Evolutionary conservation across 495 filamentous ascomycete species (phyloP), one percentile per base, ranked within the genome.

Genomic region (Amniculicola lignicola): DNA sequence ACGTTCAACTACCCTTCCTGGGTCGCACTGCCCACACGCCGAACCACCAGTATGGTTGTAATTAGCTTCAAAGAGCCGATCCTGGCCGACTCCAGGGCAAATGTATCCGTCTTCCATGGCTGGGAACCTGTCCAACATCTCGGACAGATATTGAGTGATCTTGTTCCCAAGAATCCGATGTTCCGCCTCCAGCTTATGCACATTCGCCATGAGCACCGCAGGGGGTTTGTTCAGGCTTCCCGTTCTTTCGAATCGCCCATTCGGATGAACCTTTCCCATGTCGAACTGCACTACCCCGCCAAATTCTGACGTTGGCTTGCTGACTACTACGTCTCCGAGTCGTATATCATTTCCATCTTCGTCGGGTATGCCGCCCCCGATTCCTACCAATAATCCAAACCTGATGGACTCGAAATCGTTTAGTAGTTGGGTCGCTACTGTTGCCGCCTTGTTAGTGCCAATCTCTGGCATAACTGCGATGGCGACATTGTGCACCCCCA

Each of bases 331-430:
- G 49, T 65, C 62, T 15, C 62, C 62, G 1, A 65, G 58, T n/a
- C 62, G 38, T 9, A 66, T 53, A 27, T 66, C 60, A n/a, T n/a
- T n/a, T 5, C 14, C 7, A 42, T 61, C 18, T 14, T 33, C 39
- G 39, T 41, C 56, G 0, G 70, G 69, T 11, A 73, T 60, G 2
- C 72, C 74, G 16, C 74, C 72, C 5, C 74, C 70, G 45, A 77
- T 75, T 3, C 75, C 74, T 2, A 77, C 71, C 64, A 76, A 65
- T 1, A 77, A 51, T 6, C 70, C 64, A 19, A 69, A 63, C 43
- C 44, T 56, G 36, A 77, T 62, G 23, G 63, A 48, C 12, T 59
- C 53, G 50, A 77, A 77, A 18, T 56, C 75, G 16, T 36, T 36
- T 3, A 28, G 29, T 65, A 75, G 67, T 0, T 63, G 33, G 7